Evolutionary conservation across 164 flowering plant genomes (phyloP).

Genomic region (Berberis vulgaris): DNA sequence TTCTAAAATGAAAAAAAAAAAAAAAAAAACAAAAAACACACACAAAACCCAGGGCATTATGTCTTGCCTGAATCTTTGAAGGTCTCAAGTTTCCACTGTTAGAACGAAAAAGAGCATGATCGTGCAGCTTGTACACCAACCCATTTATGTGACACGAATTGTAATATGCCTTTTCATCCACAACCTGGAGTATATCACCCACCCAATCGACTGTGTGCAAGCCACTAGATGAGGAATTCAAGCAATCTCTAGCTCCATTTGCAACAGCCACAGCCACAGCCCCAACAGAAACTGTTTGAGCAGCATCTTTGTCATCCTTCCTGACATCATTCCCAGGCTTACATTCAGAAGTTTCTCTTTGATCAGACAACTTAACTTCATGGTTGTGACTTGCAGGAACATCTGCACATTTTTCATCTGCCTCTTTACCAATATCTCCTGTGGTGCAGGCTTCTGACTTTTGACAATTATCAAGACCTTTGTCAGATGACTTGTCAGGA

Average conservation of each 20-base stretch:
- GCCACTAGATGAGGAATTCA: slow-evolving; percentile 21
- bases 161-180: slow-evolving; percentile 51
- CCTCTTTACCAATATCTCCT: slow-evolving; percentile 13
- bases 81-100: slow-evolving; percentile 38
- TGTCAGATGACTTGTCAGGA: slow-evolving; percentile 17
- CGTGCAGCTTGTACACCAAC: slow-evolving; percentile 47
- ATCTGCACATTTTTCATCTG: slow-evolving; percentile 14
- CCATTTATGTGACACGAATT: slow-evolving; percentile 58
- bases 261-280: slow-evolving; percentile 15
- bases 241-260: slow-evolving; percentile 17
- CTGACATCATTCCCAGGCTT: slow-evolving; percentile 15
- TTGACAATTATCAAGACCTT: slow-evolving; percentile 6
- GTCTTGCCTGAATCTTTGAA: slow-evolving; percentile 64
- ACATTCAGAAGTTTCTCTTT: slow-evolving; percentile 15
- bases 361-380: slow-evolving; percentile 12
- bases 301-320: slow-evolving; percentile 20
- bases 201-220: slow-evolving; percentile 54
- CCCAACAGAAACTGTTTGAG: slow-evolving; percentile 19
- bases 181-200: slow-evolving; percentile 38
- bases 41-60: background rate
- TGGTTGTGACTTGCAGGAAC: slow-evolving; percentile 17
- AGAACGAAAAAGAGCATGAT: slow-evolving; percentile 57
- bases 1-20: background rate
- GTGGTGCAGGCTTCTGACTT: slow-evolving; percentile 14
- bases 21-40: background rate